Percentiles rank a stretch among this genome's conserved stretches.
Conservation (phyloP, 2,329 filamentous ascomycete genomes). For the Fusarium sp. region DNA sequence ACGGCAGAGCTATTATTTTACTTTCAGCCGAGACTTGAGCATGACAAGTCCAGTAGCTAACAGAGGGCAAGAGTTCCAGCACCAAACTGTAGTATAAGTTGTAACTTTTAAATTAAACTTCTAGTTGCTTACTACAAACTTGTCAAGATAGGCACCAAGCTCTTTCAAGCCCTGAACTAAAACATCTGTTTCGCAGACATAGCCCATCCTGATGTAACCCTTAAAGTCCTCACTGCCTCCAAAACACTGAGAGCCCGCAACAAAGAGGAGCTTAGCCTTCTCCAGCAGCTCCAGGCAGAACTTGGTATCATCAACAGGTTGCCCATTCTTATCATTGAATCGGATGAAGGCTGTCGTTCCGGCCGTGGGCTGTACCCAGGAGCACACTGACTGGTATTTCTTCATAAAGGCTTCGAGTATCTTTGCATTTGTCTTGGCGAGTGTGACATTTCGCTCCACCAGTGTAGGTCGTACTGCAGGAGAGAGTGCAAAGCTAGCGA, state of each 20-base stretch:
- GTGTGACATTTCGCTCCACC: conserved; percentile 65
- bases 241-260: conserved; percentile 80
- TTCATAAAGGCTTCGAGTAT: conserved; percentile 76
- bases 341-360: conserved; percentile 84
- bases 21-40: too few species aligned
- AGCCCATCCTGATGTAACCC: conserved; percentile 83
- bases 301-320: conserved; percentile 74
- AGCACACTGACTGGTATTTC: conserved; percentile 70
- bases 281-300: conserved; percentile 77
- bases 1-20: too few species aligned
- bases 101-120: too few species aligned
- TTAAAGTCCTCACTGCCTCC: conserved; percentile 73
- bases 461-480: conserved; percentile 53
- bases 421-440: conserved; percentile 75
- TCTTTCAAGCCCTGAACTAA: conserved; percentile 71
- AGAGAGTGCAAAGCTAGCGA: conserved; percentile 80
- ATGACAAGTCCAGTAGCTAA: too few species aligned
- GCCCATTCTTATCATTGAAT: conserved; percentile 67
- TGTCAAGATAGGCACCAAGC: conserved; percentile 55
- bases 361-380: conserved; percentile 79
- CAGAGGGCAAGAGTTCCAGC: too few species aligned
- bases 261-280: conserved; percentile 77
- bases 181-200: conserved; percentile 76
- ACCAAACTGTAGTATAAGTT: too few species aligned
- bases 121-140: not conserved